These are phyloP conservation scores for Phytopythium montanum DNA, from an alignment of 352 stramenopile genomes.

Conservation along the genomic window DNA sequence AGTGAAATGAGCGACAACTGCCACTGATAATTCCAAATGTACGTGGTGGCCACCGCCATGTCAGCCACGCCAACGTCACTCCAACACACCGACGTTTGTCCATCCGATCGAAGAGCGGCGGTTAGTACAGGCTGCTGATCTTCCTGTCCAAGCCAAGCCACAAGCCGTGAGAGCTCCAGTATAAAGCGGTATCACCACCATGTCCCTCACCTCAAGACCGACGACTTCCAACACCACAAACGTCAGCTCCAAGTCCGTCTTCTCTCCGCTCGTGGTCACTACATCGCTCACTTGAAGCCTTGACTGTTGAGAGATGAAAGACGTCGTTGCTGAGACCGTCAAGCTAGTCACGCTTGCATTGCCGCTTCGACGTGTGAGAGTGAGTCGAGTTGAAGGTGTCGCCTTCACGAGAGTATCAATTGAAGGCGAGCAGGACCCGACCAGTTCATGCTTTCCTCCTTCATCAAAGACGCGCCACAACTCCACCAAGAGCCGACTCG, in stretches of 20 bases:
- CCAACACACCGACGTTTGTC: background rate
- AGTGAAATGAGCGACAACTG: background rate
- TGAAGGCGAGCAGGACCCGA: background rate
- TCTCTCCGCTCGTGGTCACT: background rate
- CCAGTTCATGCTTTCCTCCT: background rate
- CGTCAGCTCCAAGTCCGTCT: background rate
- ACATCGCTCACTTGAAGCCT: background rate
- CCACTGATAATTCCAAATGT: slow-evolving; percentile 2
- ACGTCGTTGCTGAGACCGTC: background rate
- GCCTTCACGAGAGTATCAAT: background rate
- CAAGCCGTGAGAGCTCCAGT: background rate
- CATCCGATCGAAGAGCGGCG: background rate
- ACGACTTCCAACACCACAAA: background rate
- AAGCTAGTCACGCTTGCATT: background rate
- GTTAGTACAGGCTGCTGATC: background rate
- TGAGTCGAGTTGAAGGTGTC: background rate
- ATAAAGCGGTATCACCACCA: background rate
- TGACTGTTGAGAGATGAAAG: background rate
- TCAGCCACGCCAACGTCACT: background rate
- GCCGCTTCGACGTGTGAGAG: background rate
- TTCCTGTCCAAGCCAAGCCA: background rate
- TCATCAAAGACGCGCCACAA: background rate
- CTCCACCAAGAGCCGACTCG: background rate
- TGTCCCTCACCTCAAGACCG: background rate
- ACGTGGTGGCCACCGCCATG: background rate